Percentiles rank a stretch among this genome's conserved stretches.
Evolutionary conservation across 495 filamentous ascomycete species (phyloP).

Genomic region (Penicillium egyptiacum): DNA sequence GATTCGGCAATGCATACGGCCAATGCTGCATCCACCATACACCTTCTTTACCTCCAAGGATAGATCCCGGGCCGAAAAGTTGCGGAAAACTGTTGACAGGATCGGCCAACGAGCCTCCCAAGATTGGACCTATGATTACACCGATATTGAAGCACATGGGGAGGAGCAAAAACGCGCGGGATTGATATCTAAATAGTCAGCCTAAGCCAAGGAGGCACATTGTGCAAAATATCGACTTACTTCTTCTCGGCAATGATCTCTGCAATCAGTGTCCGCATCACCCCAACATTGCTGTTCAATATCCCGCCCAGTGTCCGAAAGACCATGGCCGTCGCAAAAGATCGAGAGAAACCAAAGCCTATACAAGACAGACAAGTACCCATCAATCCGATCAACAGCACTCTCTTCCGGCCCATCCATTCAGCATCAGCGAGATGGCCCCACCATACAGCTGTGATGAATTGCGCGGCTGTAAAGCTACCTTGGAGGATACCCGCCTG

Average conservation of each 20-base stretch:
- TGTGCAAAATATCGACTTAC: constrained; percentile 22
- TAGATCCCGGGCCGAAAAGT: constrained; percentile 62
- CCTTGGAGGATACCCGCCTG: constrained; percentile 77
- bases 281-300: constrained; percentile 79
- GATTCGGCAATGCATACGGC: constrained; percentile 64
- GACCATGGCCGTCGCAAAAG: constrained; percentile 64
- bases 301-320: constrained; percentile 74
- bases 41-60: constrained; percentile 50
- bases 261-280: constrained; percentile 78
- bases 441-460: constrained; percentile 77
- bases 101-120: constrained; percentile 73
- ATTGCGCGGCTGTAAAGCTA: constrained; percentile 76
- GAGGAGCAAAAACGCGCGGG: constrained; percentile 74
- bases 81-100: constrained; percentile 62
- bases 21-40: constrained; percentile 61
- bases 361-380: constrained; percentile 71
- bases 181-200: constrained; percentile 55
- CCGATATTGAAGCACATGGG: constrained; percentile 79
- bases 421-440: constrained; percentile 70
- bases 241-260: constrained; percentile 74
- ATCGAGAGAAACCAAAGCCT: constrained; percentile 76
- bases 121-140: constrained; percentile 62
- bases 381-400: constrained; percentile 70
- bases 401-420: constrained; percentile 70
- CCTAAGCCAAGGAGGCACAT: neutral